A percentile compares a stretch with the other conserved stretches of the same genome.
These are phyloP conservation scores for Colletotrichum abscissum DNA, from an alignment of 2,329 filamentous ascomycete genomes.

Conservation along the genomic window DNA sequence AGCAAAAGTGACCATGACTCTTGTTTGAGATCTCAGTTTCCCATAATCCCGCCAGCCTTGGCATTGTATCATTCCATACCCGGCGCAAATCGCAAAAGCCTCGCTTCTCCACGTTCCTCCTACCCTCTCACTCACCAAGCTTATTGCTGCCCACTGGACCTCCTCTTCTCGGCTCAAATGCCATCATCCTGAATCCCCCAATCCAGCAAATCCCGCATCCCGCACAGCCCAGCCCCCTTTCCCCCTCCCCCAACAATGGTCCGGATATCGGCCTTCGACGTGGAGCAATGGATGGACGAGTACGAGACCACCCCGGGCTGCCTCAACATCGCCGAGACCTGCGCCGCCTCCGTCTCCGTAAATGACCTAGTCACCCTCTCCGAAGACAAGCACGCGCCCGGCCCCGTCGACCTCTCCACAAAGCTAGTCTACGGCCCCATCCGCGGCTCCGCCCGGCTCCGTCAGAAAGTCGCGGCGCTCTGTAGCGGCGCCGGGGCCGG, in stretches of 20 bases:
- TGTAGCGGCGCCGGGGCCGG: conserved; percentile 65
- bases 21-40: conserved; percentile 20
- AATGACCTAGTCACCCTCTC: conserved; percentile 72
- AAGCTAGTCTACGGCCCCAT: conserved; percentile 81
- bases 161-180: background rate
- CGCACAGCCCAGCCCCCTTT: background rate
- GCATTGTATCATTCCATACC: conserved; percentile 24
- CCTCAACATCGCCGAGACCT: conserved; percentile 83
- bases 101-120: background rate
- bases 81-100: background rate
- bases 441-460: conserved; percentile 72
- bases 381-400: conserved; percentile 58
- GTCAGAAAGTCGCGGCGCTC: conserved; percentile 72
- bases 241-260: conserved; percentile 45
- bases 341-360: conserved; percentile 79
- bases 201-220: background rate
- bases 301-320: conserved; percentile 67
- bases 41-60: conserved; percentile 7
- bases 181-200: background rate
- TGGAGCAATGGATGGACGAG: conserved; percentile 78
- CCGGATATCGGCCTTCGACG: conserved; percentile 62
- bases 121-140: background rate
- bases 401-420: conserved; percentile 59
- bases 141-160: background rate
- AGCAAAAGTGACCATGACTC: background rate